Conservation (phyloP, 2,329 filamentous ascomycete genomes). For the Lasiodiplodia sp. region DNA sequence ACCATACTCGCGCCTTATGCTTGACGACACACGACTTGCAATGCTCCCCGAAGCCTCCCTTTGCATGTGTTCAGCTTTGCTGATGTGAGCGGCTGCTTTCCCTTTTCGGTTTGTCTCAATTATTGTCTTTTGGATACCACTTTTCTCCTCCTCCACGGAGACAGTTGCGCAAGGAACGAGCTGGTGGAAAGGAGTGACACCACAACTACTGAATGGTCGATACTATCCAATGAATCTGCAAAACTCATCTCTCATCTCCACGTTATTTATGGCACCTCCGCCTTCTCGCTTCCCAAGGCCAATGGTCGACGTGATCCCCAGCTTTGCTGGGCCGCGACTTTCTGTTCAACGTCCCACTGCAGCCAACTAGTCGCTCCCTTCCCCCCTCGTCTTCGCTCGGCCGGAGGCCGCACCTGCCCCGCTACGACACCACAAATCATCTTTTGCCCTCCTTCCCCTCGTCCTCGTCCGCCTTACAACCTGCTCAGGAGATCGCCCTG, state of each 20-base stretch:
- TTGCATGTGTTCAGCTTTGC: neutral
- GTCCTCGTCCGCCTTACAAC: neutral
- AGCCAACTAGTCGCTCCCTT: neutral
- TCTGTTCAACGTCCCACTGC: neutral
- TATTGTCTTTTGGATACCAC: neutral
- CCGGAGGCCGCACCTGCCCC: neutral
- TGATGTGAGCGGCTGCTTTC: conserved; percentile 7
- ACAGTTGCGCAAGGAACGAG: neutral
- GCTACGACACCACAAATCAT: neutral
- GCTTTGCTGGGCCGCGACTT: neutral
- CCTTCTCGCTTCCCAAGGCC: neutral
- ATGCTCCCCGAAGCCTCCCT: neutral
- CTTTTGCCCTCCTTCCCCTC: neutral
- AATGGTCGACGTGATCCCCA: neutral
- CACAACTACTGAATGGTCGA: neutral
- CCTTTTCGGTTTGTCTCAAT: neutral
- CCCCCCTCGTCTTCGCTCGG: neutral
- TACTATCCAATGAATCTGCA: neutral
- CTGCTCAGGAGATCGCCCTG: too few species aligned
- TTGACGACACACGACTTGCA: neutral
- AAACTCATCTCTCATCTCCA: neutral
- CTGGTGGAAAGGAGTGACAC: neutral
- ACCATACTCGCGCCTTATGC: neutral
- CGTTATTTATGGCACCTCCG: neutral
- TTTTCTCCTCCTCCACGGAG: neutral